A percentile compares a stretch with the other conserved stretches of the same genome.
Conservation (phyloP, 331 rosid species). For the Acacia pycnantha region DNA sequence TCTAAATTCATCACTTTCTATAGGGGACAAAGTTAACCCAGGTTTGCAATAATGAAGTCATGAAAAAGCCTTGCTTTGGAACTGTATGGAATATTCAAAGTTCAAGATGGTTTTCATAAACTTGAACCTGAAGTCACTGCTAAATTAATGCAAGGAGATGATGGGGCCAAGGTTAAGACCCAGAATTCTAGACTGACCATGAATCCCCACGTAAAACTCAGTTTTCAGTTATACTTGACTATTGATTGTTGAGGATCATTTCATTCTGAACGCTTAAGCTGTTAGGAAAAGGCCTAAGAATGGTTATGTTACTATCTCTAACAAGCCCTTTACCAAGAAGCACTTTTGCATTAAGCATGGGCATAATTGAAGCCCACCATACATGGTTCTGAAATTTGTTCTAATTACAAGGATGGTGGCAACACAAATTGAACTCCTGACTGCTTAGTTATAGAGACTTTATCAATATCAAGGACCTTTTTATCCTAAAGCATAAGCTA, state of each 20-base stretch:
- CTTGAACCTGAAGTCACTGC: not conserved
- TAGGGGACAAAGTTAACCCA: not conserved
- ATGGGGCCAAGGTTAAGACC: not conserved
- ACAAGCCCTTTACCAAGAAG: not conserved
- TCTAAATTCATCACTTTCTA: not conserved
- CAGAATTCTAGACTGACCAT: not conserved
- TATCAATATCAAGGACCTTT: not conserved
- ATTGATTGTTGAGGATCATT: not conserved
- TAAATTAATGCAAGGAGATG: conserved; percentile 15
- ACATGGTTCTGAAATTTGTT: not conserved
- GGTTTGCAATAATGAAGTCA: not conserved
- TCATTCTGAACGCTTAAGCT: not conserved
- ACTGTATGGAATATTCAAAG: not conserved
- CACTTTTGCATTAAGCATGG: not conserved
- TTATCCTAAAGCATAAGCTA: not conserved
- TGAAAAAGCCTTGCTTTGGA: not conserved
- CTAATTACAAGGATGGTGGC: not conserved
- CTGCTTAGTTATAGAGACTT: not conserved
- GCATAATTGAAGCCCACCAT: not conserved
- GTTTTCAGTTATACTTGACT: not conserved
- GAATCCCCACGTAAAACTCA: not conserved
- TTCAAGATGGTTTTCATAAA: not conserved
- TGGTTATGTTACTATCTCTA: not conserved
- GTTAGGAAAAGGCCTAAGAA: not conserved
- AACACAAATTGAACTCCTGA: not conserved